Conservation (phyloP, 1,139 yeast genomes). For the Taphrina betulina region DNA sequence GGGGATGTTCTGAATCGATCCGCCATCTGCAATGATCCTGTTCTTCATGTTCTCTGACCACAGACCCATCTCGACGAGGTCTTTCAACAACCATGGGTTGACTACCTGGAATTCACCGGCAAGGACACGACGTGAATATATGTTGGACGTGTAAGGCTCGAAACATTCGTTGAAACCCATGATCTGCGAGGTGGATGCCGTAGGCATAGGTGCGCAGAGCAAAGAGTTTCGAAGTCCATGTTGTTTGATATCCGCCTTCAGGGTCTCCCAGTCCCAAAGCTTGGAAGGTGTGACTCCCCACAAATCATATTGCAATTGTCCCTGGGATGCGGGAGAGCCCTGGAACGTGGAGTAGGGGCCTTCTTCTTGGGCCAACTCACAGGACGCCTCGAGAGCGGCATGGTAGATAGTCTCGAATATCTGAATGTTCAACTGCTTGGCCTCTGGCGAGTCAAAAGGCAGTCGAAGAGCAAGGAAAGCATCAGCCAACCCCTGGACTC, state of each 20-base stretch:
- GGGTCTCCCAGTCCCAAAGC: conserved; percentile 70
- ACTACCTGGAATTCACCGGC: conserved; percentile 90
- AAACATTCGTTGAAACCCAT: conserved; percentile 87
- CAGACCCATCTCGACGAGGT: conserved; percentile 75
- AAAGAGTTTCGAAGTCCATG: conserved; percentile 79
- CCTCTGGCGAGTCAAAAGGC: conserved; percentile 76
- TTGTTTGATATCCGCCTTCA: conserved; percentile 59
- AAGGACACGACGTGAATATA: conserved; percentile 78
- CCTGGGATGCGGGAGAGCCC: conserved; percentile 83
- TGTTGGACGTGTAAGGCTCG: conserved; percentile 87
- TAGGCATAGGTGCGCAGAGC: conserved; percentile 90
- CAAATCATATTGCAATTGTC: conserved; percentile 72
- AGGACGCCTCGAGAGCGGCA: conserved; percentile 77
- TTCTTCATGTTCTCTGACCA: conserved; percentile 84
- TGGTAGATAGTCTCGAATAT: conserved; percentile 89
- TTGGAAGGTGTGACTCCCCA: conserved; percentile 75
- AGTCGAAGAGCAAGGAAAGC: conserved; percentile 71
- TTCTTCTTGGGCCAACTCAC: conserved; percentile 63
- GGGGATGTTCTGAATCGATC: conserved; percentile 78
- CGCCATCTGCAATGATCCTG: conserved; percentile 72
- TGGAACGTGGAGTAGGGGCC: conserved; percentile 69
- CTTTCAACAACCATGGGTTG: conserved; percentile 76
- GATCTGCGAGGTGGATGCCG: conserved; percentile 90
- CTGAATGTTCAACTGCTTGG: conserved; percentile 68
- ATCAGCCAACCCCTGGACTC: conserved; percentile 90